Evolutionary conservation across 371 early-diverging fungal genomes (phyloP), one percentile per base, ranked within the genome.

Genomic region (Apophysomyces trapeziformis): DNA sequence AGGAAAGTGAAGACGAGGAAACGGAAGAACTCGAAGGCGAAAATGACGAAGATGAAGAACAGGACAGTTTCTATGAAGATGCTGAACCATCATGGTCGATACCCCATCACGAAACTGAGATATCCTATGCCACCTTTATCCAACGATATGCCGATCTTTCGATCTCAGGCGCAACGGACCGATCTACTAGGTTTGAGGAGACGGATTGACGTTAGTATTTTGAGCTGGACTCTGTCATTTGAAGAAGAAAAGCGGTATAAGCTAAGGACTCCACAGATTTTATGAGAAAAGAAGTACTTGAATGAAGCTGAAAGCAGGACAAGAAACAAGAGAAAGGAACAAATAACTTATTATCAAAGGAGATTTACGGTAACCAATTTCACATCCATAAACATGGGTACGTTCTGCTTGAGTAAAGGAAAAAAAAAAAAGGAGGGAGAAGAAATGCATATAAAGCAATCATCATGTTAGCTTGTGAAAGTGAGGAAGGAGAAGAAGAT

Each of bases 401-500:
- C 13, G 41, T 41, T 41, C 41, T 41, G 41, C 41, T 13, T 13
- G 41, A 41, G 41, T 41, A 41, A 41, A 41, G 41, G 13, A 1
- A 5, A 41, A 41, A 41, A 41, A 41, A 41, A 13, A 41, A 41
- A 41, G 13, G 13, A 5, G 8, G 41, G 13, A 41, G 13, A 41
- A 41, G 4, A 41, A 5, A 41, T 41, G 41, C 8, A 41, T 13
- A 13, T 41, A 67, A 14, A 78, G 66, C 2, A 72, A 54, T 26
- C 32, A 26, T 26, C 32, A 26, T 26, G 3, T 26, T 2, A 26
- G 32, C 32, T 26, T 26, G 32, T 26, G 32, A 26, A 26, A 26
- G 32, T 26, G 32, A 26, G 32, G 32, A 26, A 26, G 32, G 2
- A 26, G 32, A 26, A 26, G 32, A 26, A 26, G 32, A 26, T 26